Conservation (phyloP, 1,284 basidiomycete species). For the Ceratobasidium sp. region DNA sequence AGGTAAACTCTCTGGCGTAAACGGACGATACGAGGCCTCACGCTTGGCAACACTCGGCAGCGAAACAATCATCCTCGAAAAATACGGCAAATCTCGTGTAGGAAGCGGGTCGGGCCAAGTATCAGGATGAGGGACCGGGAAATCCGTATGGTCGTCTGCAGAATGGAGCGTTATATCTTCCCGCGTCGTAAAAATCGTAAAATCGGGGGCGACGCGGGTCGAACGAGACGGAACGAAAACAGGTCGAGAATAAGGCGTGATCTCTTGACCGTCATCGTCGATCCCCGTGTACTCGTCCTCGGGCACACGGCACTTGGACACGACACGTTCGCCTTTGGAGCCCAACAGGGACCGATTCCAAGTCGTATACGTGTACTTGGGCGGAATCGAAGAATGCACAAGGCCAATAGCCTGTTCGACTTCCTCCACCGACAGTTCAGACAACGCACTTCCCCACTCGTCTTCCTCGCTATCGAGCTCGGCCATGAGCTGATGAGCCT, state of each 20-base stretch:
- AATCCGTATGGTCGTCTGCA: conserved; percentile 9
- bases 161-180: background rate
- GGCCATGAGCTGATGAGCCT: conserved; percentile 4
- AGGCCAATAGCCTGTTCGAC: background rate
- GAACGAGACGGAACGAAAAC: no score
- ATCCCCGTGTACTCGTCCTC: conserved; percentile 33
- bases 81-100: conserved; percentile 8
- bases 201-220: no score
- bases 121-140: conserved; percentile 19
- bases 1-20: conserved; percentile 27
- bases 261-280: conserved; percentile 29
- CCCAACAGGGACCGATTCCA: conserved; percentile 28
- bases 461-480: conserved; percentile 34
- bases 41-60: no score
- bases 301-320: conserved; percentile 4
- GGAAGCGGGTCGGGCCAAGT: conserved; percentile 12
- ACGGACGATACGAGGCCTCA: conserved; percentile 9
- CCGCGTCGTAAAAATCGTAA: no score
- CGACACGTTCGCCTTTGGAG: background rate
- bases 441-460: conserved; percentile 30
- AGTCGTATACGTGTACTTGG: conserved; percentile 21
- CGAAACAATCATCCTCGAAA: background rate
- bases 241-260: background rate
- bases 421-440: conserved; percentile 8
- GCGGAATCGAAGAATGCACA: background rate